These are phyloP conservation scores for Ramaria sp. DNA, from an alignment of 768 basidiomycete species.

Conservation along the genomic window DNA sequence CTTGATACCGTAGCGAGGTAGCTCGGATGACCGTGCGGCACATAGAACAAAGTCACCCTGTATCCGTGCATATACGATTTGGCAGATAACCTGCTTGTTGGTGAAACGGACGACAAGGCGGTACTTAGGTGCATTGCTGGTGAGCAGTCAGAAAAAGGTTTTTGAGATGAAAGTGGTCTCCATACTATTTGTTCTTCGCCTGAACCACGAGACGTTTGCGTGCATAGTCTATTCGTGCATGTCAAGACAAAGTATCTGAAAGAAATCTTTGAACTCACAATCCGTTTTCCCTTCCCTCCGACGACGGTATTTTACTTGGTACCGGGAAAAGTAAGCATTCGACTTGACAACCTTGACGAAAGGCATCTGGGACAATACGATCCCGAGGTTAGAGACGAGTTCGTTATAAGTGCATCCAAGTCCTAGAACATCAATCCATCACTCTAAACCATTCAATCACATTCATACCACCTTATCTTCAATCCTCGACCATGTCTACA, in stretches of 20 bases:
- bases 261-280: slow-evolving; percentile 41
- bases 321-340: slow-evolving; percentile 94
- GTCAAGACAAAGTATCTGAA: slow-evolving; percentile 6
- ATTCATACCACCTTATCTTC: neutral
- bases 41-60: slow-evolving; percentile 93
- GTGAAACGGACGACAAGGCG: slow-evolving; percentile 98
- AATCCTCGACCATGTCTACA: neutral
- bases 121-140: slow-evolving; percentile 91
- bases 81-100: slow-evolving; percentile 91
- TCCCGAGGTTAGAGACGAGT: slow-evolving; percentile 8
- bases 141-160: neutral
- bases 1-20: slow-evolving; percentile 92
- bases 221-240: slow-evolving; percentile 65
- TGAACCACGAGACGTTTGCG: slow-evolving; percentile 94
- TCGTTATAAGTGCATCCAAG: slow-evolving; percentile 19
- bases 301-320: slow-evolving; percentile 97
- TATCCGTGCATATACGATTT: slow-evolving; percentile 93
- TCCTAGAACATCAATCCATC: slow-evolving; percentile 22
- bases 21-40: slow-evolving; percentile 81
- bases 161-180: slow-evolving; percentile 6
- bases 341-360: slow-evolving; percentile 98
- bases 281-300: slow-evolving; percentile 98
- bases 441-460: neutral
- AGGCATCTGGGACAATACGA: slow-evolving; percentile 54
- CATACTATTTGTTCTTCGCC: slow-evolving; percentile 99